A percentile compares a stretch with the other conserved stretches of the same genome.
These are phyloP conservation scores for Nannizzia gypsea DNA, from an alignment of 2,329 filamentous ascomycete genomes.

Conservation along the genomic window DNA sequence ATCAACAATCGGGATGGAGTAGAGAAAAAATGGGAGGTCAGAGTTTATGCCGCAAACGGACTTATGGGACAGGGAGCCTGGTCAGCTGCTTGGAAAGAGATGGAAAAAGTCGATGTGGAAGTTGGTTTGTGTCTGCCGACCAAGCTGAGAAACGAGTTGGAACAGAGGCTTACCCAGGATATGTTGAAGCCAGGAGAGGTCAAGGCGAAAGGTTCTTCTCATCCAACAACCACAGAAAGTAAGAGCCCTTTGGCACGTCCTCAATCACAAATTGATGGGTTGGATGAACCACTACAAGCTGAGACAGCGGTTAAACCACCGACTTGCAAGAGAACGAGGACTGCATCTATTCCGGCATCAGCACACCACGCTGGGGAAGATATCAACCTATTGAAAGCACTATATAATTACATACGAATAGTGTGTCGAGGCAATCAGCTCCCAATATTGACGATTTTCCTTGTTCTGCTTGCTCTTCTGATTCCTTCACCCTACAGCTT, in stretches of 20 bases:
- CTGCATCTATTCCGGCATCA: neutral
- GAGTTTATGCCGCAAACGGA: slow-evolving; percentile 89
- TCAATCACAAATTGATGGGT: slow-evolving; percentile 15
- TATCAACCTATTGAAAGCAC: slow-evolving; percentile 1
- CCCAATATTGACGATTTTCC: neutral
- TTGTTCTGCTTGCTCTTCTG: neutral
- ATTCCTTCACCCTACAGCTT: slow-evolving; percentile 1
- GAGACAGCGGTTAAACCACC: neutral
- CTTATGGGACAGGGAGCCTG: slow-evolving; percentile 86
- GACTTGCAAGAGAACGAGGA: neutral
- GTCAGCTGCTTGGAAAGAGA: slow-evolving; percentile 89
- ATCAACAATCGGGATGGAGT: slow-evolving; percentile 31
- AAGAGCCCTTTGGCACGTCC: neutral
- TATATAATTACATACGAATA: slow-evolving; percentile 2
- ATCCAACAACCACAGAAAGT: neutral
- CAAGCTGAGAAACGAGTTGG: slow-evolving; percentile 40
- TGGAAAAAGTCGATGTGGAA: slow-evolving; percentile 97
- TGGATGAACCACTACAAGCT: slow-evolving; percentile 2
- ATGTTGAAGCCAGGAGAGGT: slow-evolving; percentile 15
- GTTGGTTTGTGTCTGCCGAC: slow-evolving; percentile 58
- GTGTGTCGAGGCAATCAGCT: neutral
- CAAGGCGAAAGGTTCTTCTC: neutral
- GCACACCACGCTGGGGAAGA: neutral
- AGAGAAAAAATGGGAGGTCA: slow-evolving; percentile 52
- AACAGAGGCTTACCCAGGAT: slow-evolving; percentile 34